A percentile compares a stretch with the other conserved stretches of the same genome.
These are phyloP conservation scores for Colletotrichum phormii DNA, from an alignment of 2,329 filamentous ascomycete genomes.

Conservation along the genomic window DNA sequence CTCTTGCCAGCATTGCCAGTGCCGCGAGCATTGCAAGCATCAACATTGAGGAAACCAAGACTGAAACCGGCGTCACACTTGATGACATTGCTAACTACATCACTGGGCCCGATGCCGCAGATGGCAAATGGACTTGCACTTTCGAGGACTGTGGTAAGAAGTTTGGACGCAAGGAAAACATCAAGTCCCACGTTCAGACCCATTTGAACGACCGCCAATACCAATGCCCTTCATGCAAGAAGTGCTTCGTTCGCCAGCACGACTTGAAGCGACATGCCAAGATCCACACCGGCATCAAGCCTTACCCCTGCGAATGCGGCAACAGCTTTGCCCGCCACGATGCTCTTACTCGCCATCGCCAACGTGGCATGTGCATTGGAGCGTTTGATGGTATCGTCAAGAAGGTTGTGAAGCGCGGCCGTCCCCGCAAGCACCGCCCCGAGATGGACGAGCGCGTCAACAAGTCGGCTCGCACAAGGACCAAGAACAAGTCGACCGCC, in stretches of 20 bases:
- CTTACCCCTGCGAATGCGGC: conserved; percentile 93
- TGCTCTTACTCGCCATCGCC: conserved; percentile 91
- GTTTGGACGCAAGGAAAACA: conserved; percentile 98
- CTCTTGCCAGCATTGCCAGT: conserved; percentile 67
- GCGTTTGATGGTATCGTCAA: conserved; percentile 84
- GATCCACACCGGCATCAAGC: conserved; percentile 96
- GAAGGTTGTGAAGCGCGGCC: conserved; percentile 71
- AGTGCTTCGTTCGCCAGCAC: conserved; percentile 97
- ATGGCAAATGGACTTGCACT: conserved; percentile 84
- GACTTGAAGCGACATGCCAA: conserved; percentile 97
- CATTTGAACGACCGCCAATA: conserved; percentile 97
- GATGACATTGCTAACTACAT: conserved; percentile 87
- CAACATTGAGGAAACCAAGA: conserved; percentile 74
- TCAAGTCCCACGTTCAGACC: conserved; percentile 97
- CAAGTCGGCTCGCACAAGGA: conserved; percentile 66
- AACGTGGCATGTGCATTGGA: conserved; percentile 96
- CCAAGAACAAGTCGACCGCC: conserved; percentile 66
- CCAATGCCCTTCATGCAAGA: conserved; percentile 91
- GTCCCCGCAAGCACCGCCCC: conserved; percentile 71
- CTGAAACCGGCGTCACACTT: conserved; percentile 85
- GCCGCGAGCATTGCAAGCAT: conserved; percentile 71
- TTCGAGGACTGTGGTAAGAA: conserved; percentile 85
- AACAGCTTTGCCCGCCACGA: conserved; percentile 96
- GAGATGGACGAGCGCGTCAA: conserved; percentile 67
- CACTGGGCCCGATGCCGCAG: conserved; percentile 75